Base-by-base conservation (phyloP, 176 grass and related monocot species). In the Poa annua region DNA sequence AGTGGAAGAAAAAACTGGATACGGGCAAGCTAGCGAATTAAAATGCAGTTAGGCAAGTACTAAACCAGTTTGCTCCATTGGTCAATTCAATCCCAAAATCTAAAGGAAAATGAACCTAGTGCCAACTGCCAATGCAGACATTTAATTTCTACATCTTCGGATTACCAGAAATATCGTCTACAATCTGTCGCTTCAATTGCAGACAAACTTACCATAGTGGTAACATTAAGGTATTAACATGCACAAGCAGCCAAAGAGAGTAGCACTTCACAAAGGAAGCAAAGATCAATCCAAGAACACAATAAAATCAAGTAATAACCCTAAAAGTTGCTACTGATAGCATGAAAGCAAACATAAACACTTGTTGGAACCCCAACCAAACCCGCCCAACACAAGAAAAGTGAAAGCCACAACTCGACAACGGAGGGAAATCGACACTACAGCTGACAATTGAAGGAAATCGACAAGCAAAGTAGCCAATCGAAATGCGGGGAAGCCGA, bases 61-160 rank as follows among this genome's bases (percentile, higher is more conserved):
- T 49, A 64, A 32, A 62, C 44, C 15, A 4, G 21, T 24, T 47
- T 48, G 68, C 10, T 85, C 60, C 77, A 80, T 53, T 38, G 34
- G 45, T 88, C 49, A 62, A 79, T 32, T 47, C 54, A 65, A 64
- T 72, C 34, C 45, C 54, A 22, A 39, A 83, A 54, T 45, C 12
- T 13, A 22, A 53, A 17, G 29, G 51, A 7, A 29, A 70, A 45
- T 14, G 20, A 45, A 22, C 63, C 20, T 39, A 82, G 20, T 41
- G 38, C 52, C 57, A 39, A 71, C 44, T 41, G 38, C 52, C 57
- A 39, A 71, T 53, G 17, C 21, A 21, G 42, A 73, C 34, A 70
- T 1, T 65, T 17, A 61, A 77, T 77, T 45, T 24, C 14, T 20
- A 81, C 53, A 82, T 86, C 54, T 54, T 64, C 6, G 11, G 3